Evolutionary conservation across 192 early-diverging fungal species (phyloP).

Genomic region (Linderina pennispora): DNA sequence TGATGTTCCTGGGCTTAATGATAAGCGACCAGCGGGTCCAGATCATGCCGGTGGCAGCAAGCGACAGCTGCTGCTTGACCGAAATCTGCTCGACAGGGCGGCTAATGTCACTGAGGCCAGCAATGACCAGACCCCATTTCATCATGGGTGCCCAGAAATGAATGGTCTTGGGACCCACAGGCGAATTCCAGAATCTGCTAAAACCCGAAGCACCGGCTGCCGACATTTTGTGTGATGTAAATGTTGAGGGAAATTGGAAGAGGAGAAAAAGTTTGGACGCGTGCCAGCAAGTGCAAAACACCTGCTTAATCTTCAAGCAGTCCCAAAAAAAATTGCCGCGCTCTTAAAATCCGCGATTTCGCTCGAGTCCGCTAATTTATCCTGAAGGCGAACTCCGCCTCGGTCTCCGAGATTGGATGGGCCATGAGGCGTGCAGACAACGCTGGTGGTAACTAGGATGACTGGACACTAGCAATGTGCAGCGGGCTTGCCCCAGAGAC

Average conservation of each 20-base stretch:
- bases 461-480: too few relatives aligned
- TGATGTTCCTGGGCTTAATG: constrained; percentile 91
- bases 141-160: constrained; percentile 93
- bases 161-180: constrained; percentile 93
- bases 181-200: constrained; percentile 62
- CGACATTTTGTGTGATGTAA: constrained; percentile 12
- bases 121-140: constrained; percentile 82
- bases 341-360: too few relatives aligned
- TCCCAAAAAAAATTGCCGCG: too few relatives aligned
- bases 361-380: too few relatives aligned
- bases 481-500: too few relatives aligned
- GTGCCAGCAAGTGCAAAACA: background rate
- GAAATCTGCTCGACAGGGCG: constrained; percentile 89
- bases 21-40: constrained; percentile 96
- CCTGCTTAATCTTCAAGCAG: too few relatives aligned
- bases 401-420: too few relatives aligned
- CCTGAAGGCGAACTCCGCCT: too few relatives aligned
- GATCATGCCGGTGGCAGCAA: constrained; percentile 91
- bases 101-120: constrained; percentile 82
- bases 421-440: too few relatives aligned
- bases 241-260: background rate
- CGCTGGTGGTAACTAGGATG: too few relatives aligned
- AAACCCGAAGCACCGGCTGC: constrained; percentile 52
- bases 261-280: background rate
- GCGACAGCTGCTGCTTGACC: constrained; percentile 76